Conservation (phyloP, 1,139 yeast genomes). For the Suhomyces anneliseae region DNA sequence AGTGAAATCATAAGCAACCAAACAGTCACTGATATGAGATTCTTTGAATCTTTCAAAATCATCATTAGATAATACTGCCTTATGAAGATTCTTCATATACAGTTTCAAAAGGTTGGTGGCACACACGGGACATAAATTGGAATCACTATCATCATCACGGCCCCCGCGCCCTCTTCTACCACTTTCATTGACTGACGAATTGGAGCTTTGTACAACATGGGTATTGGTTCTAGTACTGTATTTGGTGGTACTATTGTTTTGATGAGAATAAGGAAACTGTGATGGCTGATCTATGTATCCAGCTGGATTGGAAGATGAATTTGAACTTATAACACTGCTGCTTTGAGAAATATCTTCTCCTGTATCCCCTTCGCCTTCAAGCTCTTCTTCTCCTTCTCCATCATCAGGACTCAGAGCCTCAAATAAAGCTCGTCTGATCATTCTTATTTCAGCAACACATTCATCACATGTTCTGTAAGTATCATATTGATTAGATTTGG, state of each 20-base stretch:
- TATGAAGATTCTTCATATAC: constrained; percentile 45
- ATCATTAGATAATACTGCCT: constrained; percentile 21
- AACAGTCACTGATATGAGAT: constrained; percentile 68
- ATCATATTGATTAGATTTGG: constrained; percentile 28
- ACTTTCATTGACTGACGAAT: constrained; percentile 15
- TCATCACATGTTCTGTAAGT: constrained; percentile 67
- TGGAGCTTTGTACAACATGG: constrained; percentile 28
- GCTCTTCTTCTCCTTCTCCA: background rate
- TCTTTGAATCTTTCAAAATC: constrained; percentile 55
- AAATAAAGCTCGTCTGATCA: constrained; percentile 52
- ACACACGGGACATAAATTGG: constrained; percentile 47
- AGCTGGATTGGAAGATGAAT: constrained; percentile 1
- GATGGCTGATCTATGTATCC: background rate
- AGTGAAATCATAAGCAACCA: constrained; percentile 64
- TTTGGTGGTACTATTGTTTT: constrained; percentile 25
- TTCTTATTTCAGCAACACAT: constrained; percentile 62
- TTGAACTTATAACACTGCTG: constrained; percentile 8
- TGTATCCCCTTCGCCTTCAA: background rate
- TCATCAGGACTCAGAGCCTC: constrained; percentile 11
- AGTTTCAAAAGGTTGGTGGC: constrained; percentile 50
- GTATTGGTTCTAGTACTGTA: constrained; percentile 22
- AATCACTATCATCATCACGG: constrained; percentile 24
- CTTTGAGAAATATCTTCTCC: background rate
- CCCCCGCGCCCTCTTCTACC: background rate
- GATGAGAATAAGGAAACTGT: constrained; percentile 3